Evolutionary conservation across 352 stramenopile species (phyloP).

Genomic region (Globisporangium megalacanthum): DNA sequence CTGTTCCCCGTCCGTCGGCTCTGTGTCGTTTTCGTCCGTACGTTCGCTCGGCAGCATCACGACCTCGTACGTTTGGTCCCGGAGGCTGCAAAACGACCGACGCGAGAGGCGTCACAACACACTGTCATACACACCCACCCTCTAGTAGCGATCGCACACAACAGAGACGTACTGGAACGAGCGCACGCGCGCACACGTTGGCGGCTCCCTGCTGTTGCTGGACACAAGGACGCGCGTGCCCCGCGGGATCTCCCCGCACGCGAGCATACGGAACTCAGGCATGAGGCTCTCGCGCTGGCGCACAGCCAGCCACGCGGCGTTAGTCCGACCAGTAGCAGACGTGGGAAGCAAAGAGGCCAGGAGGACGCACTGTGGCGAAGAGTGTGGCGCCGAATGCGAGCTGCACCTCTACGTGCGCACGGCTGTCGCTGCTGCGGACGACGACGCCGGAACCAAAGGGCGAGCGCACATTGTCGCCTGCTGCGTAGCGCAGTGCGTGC

Average conservation of each 20-base stretch:
- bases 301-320: background rate
- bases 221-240: slow-evolving; percentile 36
- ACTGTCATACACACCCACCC: too few relatives aligned
- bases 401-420: slow-evolving; percentile 48
- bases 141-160: background rate
- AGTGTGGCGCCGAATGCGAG: slow-evolving; percentile 46
- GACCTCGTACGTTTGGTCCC: slow-evolving; percentile 17
- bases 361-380: slow-evolving; percentile 36
- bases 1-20: slow-evolving; percentile 16
- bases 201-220: background rate
- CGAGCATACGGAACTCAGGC: slow-evolving; percentile 63
- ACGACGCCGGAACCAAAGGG: slow-evolving; percentile 60
- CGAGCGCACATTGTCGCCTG: slow-evolving; percentile 59
- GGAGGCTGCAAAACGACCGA: slow-evolving; percentile 7
- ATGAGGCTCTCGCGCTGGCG: slow-evolving; percentile 43
- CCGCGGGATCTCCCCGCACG: slow-evolving; percentile 59
- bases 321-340: background rate
- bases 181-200: slow-evolving; percentile 14
- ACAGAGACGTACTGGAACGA: slow-evolving; percentile 27
- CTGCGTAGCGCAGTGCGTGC: slow-evolving; percentile 55
- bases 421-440: slow-evolving; percentile 28
- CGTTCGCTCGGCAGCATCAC: background rate
- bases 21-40: background rate
- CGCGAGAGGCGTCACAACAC: background rate
- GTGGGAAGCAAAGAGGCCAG: background rate